Evolutionary conservation across 108 stramenopile genomes (phyloP), one percentile per base, ranked within the genome.

Genomic region (Stephanodiscus triporus): DNA sequence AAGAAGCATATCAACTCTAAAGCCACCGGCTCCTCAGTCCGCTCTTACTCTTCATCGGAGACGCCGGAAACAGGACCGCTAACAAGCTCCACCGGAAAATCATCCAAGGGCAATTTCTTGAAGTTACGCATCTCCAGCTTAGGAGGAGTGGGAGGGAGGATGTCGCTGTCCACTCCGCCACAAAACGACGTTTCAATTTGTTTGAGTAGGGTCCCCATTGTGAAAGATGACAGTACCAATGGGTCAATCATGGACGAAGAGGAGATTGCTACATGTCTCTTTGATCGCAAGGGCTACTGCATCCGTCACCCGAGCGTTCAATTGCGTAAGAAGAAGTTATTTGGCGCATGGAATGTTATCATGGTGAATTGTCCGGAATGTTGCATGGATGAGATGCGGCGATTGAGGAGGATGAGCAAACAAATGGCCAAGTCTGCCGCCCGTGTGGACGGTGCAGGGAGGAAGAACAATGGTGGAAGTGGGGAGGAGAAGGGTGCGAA

Each of bases 361-460:
- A 70, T 80, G 54, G 19, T 62, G 2, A 80, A 73, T 47, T 80
- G 79, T 50, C 79, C 79, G n/a, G 72, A 80, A 23, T 80, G 79
- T 65, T 73, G 79, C 55, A 48, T 80, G 22, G 72, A 73, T 43
- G 79, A 80, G 53, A 80, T 80, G 79, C 55, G 53, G 9, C 66
- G 72, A 7, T 40, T 80, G 54, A 66, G 63, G 36, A 43, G 29
- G 13, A 22, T 53, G 66, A n/a, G 37, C 23, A 67, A 51, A 56
- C 43, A 40, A 49, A 72, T 47, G 20, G 16, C 20, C 30, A 54
- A 71, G 63, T 17, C 32, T 34, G 32, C 5, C 32, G 61, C 62
- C 38, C 22, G 55, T 27, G 47, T 13, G 17, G 54, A 58, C 16
- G 40, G 24, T 29, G 40, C 34, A 29, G 45, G 10, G 8, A 32